Conservation (phyloP, 306 rosid species). For the Quercus mongolica region DNA sequence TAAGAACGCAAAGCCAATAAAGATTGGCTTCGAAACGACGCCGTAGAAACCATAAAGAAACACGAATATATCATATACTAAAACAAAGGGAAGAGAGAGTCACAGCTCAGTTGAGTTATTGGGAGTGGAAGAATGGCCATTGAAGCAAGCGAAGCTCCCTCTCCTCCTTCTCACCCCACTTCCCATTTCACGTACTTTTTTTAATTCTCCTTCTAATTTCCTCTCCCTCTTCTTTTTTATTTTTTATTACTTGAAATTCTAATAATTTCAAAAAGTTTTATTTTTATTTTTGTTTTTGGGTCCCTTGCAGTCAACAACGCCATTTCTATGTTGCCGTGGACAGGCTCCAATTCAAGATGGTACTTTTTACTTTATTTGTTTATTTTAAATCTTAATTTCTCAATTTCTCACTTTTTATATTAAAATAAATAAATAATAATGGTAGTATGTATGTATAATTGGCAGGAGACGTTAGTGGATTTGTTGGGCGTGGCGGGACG, state of each 20-base stretch:
- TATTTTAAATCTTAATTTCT: background rate
- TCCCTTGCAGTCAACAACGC: conserved; percentile 52
- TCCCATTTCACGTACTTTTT: conserved; percentile 33
- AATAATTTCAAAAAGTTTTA: background rate
- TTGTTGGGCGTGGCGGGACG: conserved; percentile 69
- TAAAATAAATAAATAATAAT: background rate
- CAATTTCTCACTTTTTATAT: background rate
- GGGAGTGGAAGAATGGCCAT: conserved; percentile 28
- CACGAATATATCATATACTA: background rate
- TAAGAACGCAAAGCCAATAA: background rate
- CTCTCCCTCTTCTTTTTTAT: no score
- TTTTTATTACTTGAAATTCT: background rate
- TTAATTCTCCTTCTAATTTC: background rate
- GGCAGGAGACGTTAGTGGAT: conserved; percentile 73
- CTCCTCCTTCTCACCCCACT: conserved; percentile 38
- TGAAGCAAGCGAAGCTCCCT: conserved; percentile 40
- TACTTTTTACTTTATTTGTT: background rate
- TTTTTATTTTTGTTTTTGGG: no score
- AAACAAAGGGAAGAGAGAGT: background rate
- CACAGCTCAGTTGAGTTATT: background rate
- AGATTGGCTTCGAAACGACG: background rate
- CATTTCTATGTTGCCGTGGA: conserved; percentile 88
- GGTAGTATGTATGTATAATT: background rate
- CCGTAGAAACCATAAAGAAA: background rate
- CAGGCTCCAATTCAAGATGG: conserved; percentile 80